Percentiles rank a stretch among this genome's conserved stretches.
Evolutionary conservation across 2,329 filamentous ascomycete genomes (phyloP).

Genomic region (Xylariaceae sp.): DNA sequence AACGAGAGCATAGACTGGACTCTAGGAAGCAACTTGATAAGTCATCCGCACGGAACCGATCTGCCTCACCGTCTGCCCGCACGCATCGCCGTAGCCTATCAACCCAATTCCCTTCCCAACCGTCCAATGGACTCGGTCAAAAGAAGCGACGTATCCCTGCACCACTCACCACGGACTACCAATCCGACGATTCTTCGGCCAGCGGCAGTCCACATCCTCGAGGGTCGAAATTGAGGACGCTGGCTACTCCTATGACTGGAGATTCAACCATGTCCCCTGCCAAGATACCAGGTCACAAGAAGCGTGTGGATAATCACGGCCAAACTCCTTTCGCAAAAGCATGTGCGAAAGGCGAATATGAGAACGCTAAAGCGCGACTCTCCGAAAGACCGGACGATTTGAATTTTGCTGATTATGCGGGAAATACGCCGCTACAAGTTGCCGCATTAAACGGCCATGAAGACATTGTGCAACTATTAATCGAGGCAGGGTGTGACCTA

Average conservation of each 20-base stretch:
- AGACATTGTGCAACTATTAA: conserved; percentile 82
- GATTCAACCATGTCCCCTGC: conserved; percentile 64
- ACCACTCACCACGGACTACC: conserved; percentile 62
- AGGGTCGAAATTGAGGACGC: conserved; percentile 54
- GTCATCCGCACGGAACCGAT: conserved; percentile 41
- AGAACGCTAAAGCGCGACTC: conserved; percentile 71
- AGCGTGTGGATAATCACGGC: conserved; percentile 87
- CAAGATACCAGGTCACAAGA: conserved; percentile 72
- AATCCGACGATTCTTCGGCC: conserved; percentile 65
- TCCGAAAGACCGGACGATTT: conserved; percentile 81
- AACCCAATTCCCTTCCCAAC: conserved; percentile 57
- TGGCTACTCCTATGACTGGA: conserved; percentile 55
- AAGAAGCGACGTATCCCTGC: conserved; percentile 63
- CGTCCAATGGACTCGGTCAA: conserved; percentile 52
- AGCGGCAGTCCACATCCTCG: conserved; percentile 60
- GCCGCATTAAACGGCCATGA: conserved; percentile 83
- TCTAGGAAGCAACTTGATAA: conserved; percentile 32
- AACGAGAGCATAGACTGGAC: conserved; percentile 33
- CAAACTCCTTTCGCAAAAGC: conserved; percentile 88
- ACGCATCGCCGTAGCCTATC: conserved; percentile 63
- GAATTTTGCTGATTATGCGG: conserved; percentile 86
- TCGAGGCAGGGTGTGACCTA: conserved; percentile 79
- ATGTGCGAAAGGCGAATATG: conserved; percentile 81
- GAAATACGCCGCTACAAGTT: conserved; percentile 94
- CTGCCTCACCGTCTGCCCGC: conserved; percentile 58